Evolutionary conservation across 768 basidiomycete species (phyloP), one percentile per base, ranked within the genome.

Genomic region (Rhodocollybia butyracea): DNA sequence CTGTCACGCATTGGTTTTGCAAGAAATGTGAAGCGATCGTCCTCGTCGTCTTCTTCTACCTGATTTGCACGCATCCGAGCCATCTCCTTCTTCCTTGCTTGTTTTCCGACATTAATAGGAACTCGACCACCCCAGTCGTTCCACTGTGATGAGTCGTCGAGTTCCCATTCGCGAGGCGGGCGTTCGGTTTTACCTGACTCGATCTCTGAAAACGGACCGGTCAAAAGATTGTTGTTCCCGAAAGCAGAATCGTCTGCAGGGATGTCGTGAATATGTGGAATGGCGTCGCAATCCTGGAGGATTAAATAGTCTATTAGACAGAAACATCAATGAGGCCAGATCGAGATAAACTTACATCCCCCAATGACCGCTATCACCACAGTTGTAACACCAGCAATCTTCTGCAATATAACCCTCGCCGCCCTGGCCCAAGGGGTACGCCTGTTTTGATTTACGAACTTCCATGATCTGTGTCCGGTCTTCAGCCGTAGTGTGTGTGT

Each of bases 351-450:
- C 86, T 70, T 63, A 91, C 90, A 62, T 92, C 91, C 43, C 91
- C 66, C 87, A 80, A 67, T 93, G 91, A 3, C 88, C 90, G 48
- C 68, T 68, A 27, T 71, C 72, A 39, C 87, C 91, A 60, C 91
- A 93, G 60, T 88, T 89, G 64, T 91, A 89, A 66, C 91, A 93
- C 87, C 87, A 92, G 60, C 82, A 75, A 63, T 89, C 88, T 31
- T 70, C 67, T 4, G 80, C 86, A 52, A 92, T 84, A 67, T 87
- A 91, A 5, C 85, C 88, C 66, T 91, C 91, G 10, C 89, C 88
- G 13, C 91, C 89, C 54, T 85, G 64, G 11, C 89, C 88, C 6
- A 89, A 68, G 12, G 64, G 63, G 5, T 84, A 64, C 3, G 71
- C 65, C 40, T 73, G 77, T 64, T 79, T 87, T 26, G 72, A 65